Evolutionary conservation across 371 early-diverging fungal species (phyloP), one percentile per base, ranked within the genome.

Genomic region (Rhizomucor pusillus): DNA sequence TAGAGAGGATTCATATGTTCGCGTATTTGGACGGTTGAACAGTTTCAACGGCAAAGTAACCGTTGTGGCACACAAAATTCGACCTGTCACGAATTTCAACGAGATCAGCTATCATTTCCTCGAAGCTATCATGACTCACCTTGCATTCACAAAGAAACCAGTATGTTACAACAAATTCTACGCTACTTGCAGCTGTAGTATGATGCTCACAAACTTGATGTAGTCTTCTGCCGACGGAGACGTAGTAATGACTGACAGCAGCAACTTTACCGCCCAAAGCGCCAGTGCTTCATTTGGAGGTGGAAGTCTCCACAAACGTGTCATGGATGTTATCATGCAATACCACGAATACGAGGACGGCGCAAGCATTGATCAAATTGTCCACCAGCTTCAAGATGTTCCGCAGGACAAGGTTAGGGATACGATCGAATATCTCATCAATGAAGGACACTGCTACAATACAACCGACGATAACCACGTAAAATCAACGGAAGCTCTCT

Each of bases 41-140:
- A 59, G 65, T 41, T 92, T 87, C 63, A 71, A 79, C 48, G 60
- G 67, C 43, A 85, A 80, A 59, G 65, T 67, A 10, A 71, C 65
- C 47, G 52, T 89, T 7, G 54, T 69, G 11, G 78, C 82, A 3
- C 75, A 73, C 55, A 52, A 60, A 33, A 77, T 92, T 29, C 66
- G 77, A 3, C 83, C 86, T 25, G 69, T 94, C 20, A 75, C 62
- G 5, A 79, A 85, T 39, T 79, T 77, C 55, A 90, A 94, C 65
- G 93, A 93, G 65, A 75, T 92, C 44, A 77, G 84, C 0, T 83
- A 74, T 56, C 93, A 92, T 65, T 77, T 78, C 23, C 54, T 90
- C 36, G 83, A 89, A 36, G 80, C 79, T 39, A 76, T 86, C 19
- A 62, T 80, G 29, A 75, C 72, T 9, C 92, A 92, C 57, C 56